Evolutionary conservation across 2,329 filamentous ascomycete genomes (phyloP).

Genomic region (Exophiala xenobiotica): DNA sequence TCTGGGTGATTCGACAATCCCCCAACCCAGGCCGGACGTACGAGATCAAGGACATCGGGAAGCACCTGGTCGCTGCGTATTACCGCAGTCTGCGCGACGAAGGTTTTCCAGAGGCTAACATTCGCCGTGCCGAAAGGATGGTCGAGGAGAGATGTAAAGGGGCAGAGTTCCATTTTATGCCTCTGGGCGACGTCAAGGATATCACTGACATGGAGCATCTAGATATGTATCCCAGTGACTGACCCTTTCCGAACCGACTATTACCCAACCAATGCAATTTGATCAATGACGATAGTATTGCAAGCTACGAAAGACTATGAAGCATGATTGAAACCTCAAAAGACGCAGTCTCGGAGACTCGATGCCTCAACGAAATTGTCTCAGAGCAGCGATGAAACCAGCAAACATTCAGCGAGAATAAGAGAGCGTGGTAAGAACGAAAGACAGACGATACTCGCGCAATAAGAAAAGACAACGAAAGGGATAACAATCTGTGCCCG

Average conservation of each 20-base stretch:
- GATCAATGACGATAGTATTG: too few species aligned
- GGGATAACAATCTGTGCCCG: constrained; percentile 11
- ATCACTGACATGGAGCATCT: constrained; percentile 9
- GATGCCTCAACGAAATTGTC: not conserved
- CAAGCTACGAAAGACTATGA: not conserved
- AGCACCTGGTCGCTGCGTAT: constrained; percentile 26
- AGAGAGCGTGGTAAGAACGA: not conserved
- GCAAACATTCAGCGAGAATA: not conserved
- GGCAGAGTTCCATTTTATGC: constrained; percentile 18
- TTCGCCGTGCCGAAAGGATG: constrained; percentile 25
- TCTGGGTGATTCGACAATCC: constrained; percentile 26
- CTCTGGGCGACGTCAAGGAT: constrained; percentile 22
- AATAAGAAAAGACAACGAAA: not conserved
- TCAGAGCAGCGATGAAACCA: not conserved
- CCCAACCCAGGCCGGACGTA: constrained; percentile 14
- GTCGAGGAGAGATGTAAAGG: constrained; percentile 18
- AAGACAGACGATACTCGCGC: not conserved
- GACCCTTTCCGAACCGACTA: not conserved
- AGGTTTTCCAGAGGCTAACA: constrained; percentile 28
- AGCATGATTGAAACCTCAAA: not conserved
- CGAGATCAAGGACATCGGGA: constrained; percentile 16
- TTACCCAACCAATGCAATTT: too few species aligned
- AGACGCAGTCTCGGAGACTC: not conserved
- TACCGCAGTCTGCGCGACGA: constrained; percentile 29
- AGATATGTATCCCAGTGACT: constrained; percentile 1